A percentile compares a stretch with the other conserved stretches of the same genome.
Evolutionary conservation across 345 rosid genomes (phyloP).

Genomic region (Adansonia digitata): DNA sequence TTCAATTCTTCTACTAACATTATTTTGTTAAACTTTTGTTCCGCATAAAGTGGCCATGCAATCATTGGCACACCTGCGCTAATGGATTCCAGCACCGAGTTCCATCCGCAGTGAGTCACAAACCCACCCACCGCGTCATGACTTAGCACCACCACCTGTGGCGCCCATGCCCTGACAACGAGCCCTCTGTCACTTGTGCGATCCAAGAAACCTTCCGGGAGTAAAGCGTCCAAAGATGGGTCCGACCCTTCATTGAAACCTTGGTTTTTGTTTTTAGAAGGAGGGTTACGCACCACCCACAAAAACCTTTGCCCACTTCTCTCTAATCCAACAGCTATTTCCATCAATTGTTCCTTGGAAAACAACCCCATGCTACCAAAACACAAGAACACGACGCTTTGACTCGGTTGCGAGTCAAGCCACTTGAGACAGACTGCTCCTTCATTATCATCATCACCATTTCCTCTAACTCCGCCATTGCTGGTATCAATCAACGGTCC

Average conservation of each 20-base stretch:
- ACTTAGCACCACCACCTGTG: constrained; percentile 18
- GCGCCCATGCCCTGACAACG: constrained; percentile 27
- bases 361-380: constrained; percentile 59
- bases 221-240: not conserved
- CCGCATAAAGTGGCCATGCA: constrained; percentile 43
- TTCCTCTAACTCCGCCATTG: not conserved
- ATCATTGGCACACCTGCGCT: constrained; percentile 37
- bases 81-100: constrained; percentile 35
- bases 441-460: not conserved
- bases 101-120: constrained; percentile 37
- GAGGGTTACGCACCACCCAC: constrained; percentile 53
- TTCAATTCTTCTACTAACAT: constrained; percentile 29
- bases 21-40: constrained; percentile 27
- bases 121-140: constrained; percentile 30
- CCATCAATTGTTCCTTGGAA: constrained; percentile 29
- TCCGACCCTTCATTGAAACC: not conserved
- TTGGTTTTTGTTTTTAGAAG: not conserved
- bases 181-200: constrained; percentile 24
- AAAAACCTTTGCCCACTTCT: constrained; percentile 42
- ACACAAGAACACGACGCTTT: constrained; percentile 45
- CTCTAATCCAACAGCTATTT: constrained; percentile 50
- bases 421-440: constrained; percentile 28
- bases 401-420: constrained; percentile 46
- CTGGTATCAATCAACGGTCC: constrained; percentile 42
- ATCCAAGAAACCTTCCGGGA: constrained; percentile 38